Percentiles rank a stretch among this genome's conserved stretches.
Conservation (phyloP, 805 yeast genomes). For the Sugiyamaella boreocaroliniensis region DNA sequence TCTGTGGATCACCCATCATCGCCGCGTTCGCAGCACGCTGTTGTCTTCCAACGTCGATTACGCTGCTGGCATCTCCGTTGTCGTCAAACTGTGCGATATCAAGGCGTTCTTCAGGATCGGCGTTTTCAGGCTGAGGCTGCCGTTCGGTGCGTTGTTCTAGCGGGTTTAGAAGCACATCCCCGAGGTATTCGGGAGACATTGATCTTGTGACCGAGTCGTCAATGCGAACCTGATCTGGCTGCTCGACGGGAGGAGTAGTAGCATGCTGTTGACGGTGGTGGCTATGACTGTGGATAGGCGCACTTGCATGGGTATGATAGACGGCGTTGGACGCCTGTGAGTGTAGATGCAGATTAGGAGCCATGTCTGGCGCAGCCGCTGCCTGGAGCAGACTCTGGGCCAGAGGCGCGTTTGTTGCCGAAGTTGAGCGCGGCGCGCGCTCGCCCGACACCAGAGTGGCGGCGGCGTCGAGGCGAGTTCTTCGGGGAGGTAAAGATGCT, state of each 20-base stretch:
- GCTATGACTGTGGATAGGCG: slow-evolving; percentile 4
- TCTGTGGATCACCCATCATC: background rate
- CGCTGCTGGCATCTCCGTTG: background rate
- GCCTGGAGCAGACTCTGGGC: slow-evolving; percentile 16
- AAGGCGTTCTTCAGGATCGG: background rate
- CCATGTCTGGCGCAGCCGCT: slow-evolving; percentile 8
- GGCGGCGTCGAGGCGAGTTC: background rate
- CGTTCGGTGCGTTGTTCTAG: background rate
- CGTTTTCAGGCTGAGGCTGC: background rate
- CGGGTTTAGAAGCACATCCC: background rate
- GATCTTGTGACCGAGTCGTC: slow-evolving; percentile 4
- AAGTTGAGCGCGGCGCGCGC: slow-evolving; percentile 11
- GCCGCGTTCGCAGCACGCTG: background rate
- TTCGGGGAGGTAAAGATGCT: background rate
- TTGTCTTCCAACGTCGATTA: background rate
- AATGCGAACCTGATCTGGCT: background rate
- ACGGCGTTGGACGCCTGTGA: slow-evolving; percentile 24
- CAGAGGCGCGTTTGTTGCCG: slow-evolving; percentile 12
- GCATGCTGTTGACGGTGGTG: background rate
- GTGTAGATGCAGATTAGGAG: slow-evolving; percentile 13
- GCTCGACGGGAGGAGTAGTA: background rate
- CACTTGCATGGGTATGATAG: slow-evolving; percentile 17
- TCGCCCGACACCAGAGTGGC: background rate
- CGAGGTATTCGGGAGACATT: slow-evolving; percentile 1
- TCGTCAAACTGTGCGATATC: background rate